These are phyloP conservation scores for Rhynchosporium agropyri DNA, from an alignment of 2,329 filamentous ascomycete genomes.

Conservation along the genomic window DNA sequence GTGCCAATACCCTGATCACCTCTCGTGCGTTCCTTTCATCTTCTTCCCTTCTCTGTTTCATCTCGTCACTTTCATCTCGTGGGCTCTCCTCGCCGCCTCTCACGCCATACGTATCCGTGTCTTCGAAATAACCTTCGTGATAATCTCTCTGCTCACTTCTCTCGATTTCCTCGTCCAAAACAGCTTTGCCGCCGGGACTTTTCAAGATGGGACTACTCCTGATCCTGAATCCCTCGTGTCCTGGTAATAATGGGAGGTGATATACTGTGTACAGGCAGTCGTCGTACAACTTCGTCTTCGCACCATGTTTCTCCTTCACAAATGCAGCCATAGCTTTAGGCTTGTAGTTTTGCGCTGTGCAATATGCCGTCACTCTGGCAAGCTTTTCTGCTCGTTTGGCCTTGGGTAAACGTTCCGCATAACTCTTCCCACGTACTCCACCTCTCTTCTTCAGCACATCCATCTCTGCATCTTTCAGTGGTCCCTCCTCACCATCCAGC, in stretches of 20 bases:
- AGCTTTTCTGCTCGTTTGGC: conserved; percentile 83
- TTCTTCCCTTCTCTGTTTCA: conserved; percentile 38
- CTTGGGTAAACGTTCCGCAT: conserved; percentile 91
- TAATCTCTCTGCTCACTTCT: conserved; percentile 87
- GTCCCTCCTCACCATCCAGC: conserved; percentile 63
- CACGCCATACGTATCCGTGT: conserved; percentile 61
- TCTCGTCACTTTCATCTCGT: conserved; percentile 46
- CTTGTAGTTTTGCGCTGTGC: conserved; percentile 92
- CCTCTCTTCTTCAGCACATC: conserved; percentile 65
- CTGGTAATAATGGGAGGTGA: conserved; percentile 84
- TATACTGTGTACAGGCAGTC: conserved; percentile 97
- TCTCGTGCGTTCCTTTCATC: conserved; percentile 43
- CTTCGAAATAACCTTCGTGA: conserved; percentile 87
- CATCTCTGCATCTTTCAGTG: conserved; percentile 69
- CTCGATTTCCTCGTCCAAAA: conserved; percentile 94
- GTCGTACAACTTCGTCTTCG: conserved; percentile 94
- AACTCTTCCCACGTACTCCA: conserved; percentile 76
- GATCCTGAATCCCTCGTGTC: conserved; percentile 82
- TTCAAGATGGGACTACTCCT: conserved; percentile 90
- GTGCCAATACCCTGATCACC: conserved; percentile 41
- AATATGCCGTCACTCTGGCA: conserved; percentile 90
- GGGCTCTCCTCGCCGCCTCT: conserved; percentile 49
- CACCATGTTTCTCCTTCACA: conserved; percentile 81
- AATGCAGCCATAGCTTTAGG: conserved; percentile 87
- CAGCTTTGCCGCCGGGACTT: conserved; percentile 88